Evolutionary conservation across 2,329 filamentous ascomycete species (phyloP).

Genomic region (Zasmidium angulare): DNA sequence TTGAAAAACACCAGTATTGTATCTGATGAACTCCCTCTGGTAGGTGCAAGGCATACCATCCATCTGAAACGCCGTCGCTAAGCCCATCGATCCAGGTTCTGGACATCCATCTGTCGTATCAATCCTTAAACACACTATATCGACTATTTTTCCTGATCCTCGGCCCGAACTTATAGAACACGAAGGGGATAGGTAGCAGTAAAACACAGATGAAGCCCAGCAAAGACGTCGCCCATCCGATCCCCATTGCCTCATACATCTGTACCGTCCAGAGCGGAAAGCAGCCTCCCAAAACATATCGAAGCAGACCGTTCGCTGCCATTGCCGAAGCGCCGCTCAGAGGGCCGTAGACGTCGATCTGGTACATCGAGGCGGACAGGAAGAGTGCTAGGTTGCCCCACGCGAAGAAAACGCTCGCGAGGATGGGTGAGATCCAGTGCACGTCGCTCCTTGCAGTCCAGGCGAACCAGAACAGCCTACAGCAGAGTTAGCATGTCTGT

Average conservation of each 20-base stretch:
- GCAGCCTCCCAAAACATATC: constrained; percentile 16
- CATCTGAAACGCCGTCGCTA: too few species aligned
- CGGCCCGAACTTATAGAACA: constrained; percentile 35
- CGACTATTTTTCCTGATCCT: constrained; percentile 24
- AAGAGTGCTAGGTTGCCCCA: constrained; percentile 36
- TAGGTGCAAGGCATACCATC: too few species aligned
- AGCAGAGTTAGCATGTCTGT: constrained; percentile 3
- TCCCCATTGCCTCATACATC: constrained; percentile 41
- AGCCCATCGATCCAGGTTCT: too few species aligned
- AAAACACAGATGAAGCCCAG: constrained; percentile 43
- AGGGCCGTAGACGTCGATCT: constrained; percentile 55
- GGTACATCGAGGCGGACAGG: constrained; percentile 43
- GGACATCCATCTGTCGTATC: background rate
- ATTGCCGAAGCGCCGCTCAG: constrained; percentile 58
- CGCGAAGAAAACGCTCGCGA: constrained; percentile 34
- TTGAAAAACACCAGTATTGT: too few species aligned
- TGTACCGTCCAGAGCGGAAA: constrained; percentile 27
- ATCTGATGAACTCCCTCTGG: too few species aligned
- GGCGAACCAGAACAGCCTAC: constrained; percentile 40
- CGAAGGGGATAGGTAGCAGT: constrained; percentile 40
- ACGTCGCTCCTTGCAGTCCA: constrained; percentile 38
- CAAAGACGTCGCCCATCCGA: constrained; percentile 44
- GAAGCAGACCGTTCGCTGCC: constrained; percentile 57
- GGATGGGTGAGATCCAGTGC: constrained; percentile 41
- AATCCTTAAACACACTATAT: constrained; percentile 4